phyloP scores from a whole-genome alignment of 352 stramenopile genomes.

The Thraustochytrium striatum region DNA sequence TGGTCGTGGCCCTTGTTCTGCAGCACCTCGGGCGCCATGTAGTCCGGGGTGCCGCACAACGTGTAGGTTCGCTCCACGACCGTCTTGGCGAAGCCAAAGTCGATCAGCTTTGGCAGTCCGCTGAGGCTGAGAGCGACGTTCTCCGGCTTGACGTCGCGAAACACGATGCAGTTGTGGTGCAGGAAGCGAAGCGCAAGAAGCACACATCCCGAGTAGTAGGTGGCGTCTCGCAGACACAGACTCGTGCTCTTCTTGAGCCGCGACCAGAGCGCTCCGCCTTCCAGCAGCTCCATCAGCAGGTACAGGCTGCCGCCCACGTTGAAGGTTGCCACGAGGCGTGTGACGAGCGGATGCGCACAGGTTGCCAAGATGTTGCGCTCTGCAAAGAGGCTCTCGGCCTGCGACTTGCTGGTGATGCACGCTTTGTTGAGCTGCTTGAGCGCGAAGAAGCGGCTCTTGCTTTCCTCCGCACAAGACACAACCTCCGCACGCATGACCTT shows the following conservation, averaged over 20 bases:
- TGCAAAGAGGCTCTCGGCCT: background rate
- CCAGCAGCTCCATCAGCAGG: background rate
- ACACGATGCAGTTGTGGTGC: background rate
- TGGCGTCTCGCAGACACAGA: background rate
- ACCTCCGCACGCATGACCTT: background rate
- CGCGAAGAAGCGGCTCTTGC: background rate
- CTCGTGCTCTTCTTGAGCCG: background rate
- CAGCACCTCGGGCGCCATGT: conserved; percentile 74
- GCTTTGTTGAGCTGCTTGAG: background rate
- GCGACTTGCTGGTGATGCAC: background rate
- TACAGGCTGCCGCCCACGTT: background rate
- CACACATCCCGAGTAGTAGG: background rate
- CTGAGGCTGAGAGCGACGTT: background rate
- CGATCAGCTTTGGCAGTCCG: conserved; percentile 59
- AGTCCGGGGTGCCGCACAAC: conserved; percentile 75
- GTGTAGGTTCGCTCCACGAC: conserved; percentile 72
- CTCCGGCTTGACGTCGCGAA: background rate
- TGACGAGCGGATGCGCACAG: background rate
- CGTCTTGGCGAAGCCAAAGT: conserved; percentile 82
- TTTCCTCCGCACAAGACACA: background rate
- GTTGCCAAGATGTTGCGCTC: background rate
- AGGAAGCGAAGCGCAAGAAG: background rate
- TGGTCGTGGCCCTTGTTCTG: conserved; percentile 70
- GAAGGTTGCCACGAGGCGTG: background rate
- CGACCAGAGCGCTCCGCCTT: background rate